Base-by-base conservation (phyloP, 805 yeast genomes). In the Sungouiozyma intestinalis region DNA sequence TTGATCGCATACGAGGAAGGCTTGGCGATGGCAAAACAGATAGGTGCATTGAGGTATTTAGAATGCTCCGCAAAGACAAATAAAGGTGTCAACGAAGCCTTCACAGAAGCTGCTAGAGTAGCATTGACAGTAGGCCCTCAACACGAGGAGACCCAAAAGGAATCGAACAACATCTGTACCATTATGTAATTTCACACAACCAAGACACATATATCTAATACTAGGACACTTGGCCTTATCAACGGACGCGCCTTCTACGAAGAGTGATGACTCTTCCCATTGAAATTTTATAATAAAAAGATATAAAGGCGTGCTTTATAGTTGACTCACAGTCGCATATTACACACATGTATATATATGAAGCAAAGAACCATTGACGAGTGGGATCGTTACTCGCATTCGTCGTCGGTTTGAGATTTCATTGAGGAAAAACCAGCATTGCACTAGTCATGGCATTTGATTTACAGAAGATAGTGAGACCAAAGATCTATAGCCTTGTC, bases 51-150 rank as follows among this genome's bases (percentile, higher is more conserved):
- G 54, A 76, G 97, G 56, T 92, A 92, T 62, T 72, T 92, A 57
- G 98, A 92, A 64, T 92, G 98, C 66, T 85, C 95, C 20, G 97
- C 98, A 5, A 92, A 88, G 70, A 80, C 82, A 62, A 90, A 88
- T 64, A 77, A 94, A 57, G 98, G 98, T 50, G 98, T 92, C n/a
- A 92, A 94, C 58, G 98, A 92, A 67, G 97, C 97, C 8, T 92
- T 92, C 61, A 87, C 97, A 0, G 98, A 92, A 66, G 98, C 97
- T 36, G 96, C 97, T 6, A 79, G 98, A 62, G 88, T 95, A 57
- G 97, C 97, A 2, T 71, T 90, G 51, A 81, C 84, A 48, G 95
- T 95, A 13, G 85, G 77, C 57, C 84, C 94, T 40, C 85, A 79
- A 65, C 66, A 67, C 47, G 73, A 71, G 11, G 16, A 41, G 16